phyloP scores from a whole-genome alignment of 2,329 filamentous ascomycete species.

The Dendrostoma leiphaemia region DNA sequence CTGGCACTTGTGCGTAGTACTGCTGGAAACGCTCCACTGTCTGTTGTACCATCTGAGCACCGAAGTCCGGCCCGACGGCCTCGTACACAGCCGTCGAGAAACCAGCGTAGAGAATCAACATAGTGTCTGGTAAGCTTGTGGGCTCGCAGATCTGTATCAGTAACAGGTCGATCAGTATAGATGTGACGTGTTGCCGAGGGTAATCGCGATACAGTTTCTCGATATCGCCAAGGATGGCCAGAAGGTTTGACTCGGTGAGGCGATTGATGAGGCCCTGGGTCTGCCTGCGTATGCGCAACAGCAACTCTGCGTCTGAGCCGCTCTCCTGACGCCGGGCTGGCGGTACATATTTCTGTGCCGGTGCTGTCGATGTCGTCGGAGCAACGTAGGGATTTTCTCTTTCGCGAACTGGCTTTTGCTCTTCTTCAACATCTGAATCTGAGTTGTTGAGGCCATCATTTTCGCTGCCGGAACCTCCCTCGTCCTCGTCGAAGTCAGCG shows the following conservation, averaged over 20 bases:
- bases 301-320: slow-evolving; percentile 63
- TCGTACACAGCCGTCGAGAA: slow-evolving; percentile 89
- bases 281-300: slow-evolving; percentile 71
- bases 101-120: slow-evolving; percentile 85
- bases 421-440: slow-evolving; percentile 31
- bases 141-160: slow-evolving; percentile 77
- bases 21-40: slow-evolving; percentile 73
- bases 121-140: slow-evolving; percentile 78
- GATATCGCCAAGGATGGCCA: slow-evolving; percentile 79
- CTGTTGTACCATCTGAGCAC: slow-evolving; percentile 78
- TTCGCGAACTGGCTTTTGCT: slow-evolving; percentile 29
- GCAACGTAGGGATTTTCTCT: slow-evolving; percentile 86
- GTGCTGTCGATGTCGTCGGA: slow-evolving; percentile 49
- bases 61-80: slow-evolving; percentile 83
- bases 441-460: slow-evolving; percentile 40
- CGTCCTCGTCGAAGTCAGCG: slow-evolving; percentile 30
- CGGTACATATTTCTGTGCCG: slow-evolving; percentile 75
- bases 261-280: slow-evolving; percentile 89
- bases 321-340: slow-evolving; percentile 72
- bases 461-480: slow-evolving; percentile 28
- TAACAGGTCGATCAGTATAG: slow-evolving; percentile 73
- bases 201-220: slow-evolving; percentile 81
- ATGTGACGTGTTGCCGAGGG: slow-evolving; percentile 84
- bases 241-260: slow-evolving; percentile 84
- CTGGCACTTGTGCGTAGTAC: slow-evolving; percentile 49